These are phyloP conservation scores for Nadsonia commutata DNA, from an alignment of 1,139 yeast genomes.

Conservation along the genomic window DNA sequence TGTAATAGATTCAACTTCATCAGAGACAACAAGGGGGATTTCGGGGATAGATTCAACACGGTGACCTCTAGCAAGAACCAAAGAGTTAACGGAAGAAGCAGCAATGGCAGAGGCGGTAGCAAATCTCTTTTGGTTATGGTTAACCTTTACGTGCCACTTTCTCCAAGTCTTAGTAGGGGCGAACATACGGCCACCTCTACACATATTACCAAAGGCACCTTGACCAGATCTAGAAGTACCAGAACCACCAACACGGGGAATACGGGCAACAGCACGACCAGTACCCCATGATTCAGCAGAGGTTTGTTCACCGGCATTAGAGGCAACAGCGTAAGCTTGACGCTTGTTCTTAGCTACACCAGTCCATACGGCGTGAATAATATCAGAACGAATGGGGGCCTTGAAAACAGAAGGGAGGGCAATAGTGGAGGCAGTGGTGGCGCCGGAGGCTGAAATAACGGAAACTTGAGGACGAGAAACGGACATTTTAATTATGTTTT, in stretches of 20 bases:
- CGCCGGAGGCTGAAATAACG: constrained; percentile 81
- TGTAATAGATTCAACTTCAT: constrained; percentile 81
- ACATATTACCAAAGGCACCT: constrained; percentile 99
- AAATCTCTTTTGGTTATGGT: constrained; percentile 99
- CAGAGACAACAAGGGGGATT: constrained; percentile 94
- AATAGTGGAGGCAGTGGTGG: constrained; percentile 67
- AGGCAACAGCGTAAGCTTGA: constrained; percentile 99
- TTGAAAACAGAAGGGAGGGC: constrained; percentile 97
- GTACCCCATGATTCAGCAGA: constrained; percentile 99
- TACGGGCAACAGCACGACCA: constrained; percentile 99
- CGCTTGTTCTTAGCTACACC: constrained; percentile 99
- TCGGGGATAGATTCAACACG: constrained; percentile 96
- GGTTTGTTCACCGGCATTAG: constrained; percentile 99
- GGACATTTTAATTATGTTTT: neutral
- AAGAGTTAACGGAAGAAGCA: constrained; percentile 96
- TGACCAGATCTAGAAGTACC: constrained; percentile 99
- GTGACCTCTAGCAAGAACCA: constrained; percentile 99
- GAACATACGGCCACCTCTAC: constrained; percentile 99
- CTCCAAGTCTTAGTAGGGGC: constrained; percentile 99
- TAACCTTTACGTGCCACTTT: constrained; percentile 99
- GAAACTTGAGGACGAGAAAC: constrained; percentile 83
- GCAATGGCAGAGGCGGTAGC: constrained; percentile 99
- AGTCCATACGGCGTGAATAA: constrained; percentile 97
- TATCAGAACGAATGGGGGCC: constrained; percentile 99
- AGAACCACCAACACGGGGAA: constrained; percentile 99